Evolutionary conservation across 805 yeast species (phyloP).

Genomic region (Metschnikowia dekortorum): DNA sequence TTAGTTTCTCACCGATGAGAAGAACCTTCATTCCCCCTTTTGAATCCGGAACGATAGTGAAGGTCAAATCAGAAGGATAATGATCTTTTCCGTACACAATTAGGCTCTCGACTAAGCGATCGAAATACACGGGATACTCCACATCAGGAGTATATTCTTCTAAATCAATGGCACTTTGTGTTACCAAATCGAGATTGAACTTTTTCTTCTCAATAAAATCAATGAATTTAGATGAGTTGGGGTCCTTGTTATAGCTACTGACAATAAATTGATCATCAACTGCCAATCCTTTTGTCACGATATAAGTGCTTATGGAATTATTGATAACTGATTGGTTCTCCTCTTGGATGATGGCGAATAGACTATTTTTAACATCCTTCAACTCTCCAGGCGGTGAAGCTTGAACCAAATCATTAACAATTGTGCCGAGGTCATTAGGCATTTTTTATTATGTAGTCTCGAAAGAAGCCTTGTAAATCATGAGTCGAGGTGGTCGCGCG

Average conservation of each 20-base stretch:
- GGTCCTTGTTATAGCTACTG: slow-evolving; percentile 29
- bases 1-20: slow-evolving; percentile 67
- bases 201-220: slow-evolving; percentile 47
- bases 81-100: slow-evolving; percentile 56
- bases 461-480: neutral
- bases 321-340: slow-evolving; percentile 21
- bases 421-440: slow-evolving; percentile 23
- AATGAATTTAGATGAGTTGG: slow-evolving; percentile 39
- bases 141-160: slow-evolving; percentile 35
- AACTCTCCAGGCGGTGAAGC: slow-evolving; percentile 40
- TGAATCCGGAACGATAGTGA: slow-evolving; percentile 37
- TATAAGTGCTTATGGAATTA: slow-evolving; percentile 25
- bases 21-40: slow-evolving; percentile 41
- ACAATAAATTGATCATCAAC: slow-evolving; percentile 31
- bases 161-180: slow-evolving; percentile 47
- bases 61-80: slow-evolving; percentile 56
- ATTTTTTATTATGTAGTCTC: slow-evolving; percentile 8
- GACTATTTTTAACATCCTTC: slow-evolving; percentile 22
- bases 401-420: slow-evolving; percentile 28
- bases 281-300: slow-evolving; percentile 27
- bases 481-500: neutral
- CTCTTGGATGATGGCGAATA: slow-evolving; percentile 21
- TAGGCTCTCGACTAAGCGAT: slow-evolving; percentile 30
- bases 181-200: slow-evolving; percentile 57
- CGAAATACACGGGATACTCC: slow-evolving; percentile 26